Evolutionary conservation across 345 rosid species (phyloP).

Genomic region (Hypericum perforatum): DNA sequence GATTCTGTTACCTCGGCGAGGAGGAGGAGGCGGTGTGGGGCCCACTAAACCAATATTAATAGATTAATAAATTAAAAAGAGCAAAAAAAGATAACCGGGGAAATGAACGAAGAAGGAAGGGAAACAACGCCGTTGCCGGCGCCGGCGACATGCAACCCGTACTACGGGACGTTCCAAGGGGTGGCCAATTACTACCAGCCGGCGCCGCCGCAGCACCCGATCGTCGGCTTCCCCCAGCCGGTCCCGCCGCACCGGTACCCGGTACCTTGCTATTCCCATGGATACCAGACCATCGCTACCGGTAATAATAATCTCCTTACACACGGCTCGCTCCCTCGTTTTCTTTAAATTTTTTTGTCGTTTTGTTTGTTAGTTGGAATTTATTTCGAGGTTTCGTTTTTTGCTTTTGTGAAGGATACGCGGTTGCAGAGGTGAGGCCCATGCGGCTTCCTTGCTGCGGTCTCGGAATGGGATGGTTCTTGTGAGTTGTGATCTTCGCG

Average conservation of each 20-base stretch:
- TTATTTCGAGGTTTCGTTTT: slow-evolving; percentile 2
- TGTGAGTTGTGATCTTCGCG: slow-evolving; percentile 38
- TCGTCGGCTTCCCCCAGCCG: slow-evolving; percentile 35
- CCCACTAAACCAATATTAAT: no score
- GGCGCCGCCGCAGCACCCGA: slow-evolving; percentile 28
- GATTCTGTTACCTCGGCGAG: no score
- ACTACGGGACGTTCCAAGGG: slow-evolving; percentile 85
- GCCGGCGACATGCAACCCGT: slow-evolving; percentile 22
- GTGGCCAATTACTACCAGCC: slow-evolving; percentile 61
- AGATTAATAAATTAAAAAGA: no score
- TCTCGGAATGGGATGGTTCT: slow-evolving; percentile 79
- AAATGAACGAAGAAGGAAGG: slow-evolving; percentile 41
- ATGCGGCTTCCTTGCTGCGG: slow-evolving; percentile 73
- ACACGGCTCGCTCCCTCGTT: not conserved
- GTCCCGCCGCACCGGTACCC: slow-evolving; percentile 22
- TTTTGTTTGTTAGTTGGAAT: not conserved
- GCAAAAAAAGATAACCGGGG: not conserved
- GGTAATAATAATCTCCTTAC: not conserved
- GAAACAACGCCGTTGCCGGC: slow-evolving; percentile 17
- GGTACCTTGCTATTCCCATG: slow-evolving; percentile 22
- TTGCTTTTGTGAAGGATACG: slow-evolving; percentile 37
- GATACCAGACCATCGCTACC: slow-evolving; percentile 32
- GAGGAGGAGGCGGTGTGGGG: no score
- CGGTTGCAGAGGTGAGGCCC: slow-evolving; percentile 38
- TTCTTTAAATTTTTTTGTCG: not conserved